phyloP scores from a whole-genome alignment of 108 stramenopile species.

The Cylindrotheca fusiformis region DNA sequence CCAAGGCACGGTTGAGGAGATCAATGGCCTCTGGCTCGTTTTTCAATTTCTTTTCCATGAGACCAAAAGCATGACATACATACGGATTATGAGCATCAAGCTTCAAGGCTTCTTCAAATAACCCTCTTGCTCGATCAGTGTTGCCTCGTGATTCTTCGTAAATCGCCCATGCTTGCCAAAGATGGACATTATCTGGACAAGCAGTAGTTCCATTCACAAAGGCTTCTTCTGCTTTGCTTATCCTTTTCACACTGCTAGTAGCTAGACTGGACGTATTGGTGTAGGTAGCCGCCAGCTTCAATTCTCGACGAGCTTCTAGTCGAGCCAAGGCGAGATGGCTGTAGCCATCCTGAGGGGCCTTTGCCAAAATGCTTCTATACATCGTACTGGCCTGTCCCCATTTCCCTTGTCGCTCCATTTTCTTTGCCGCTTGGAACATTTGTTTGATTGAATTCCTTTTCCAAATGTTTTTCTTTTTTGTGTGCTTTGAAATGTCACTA shows the following conservation, averaged over 20 bases:
- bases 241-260: not conserved
- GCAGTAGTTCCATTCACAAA: conserved; percentile 52
- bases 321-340: conserved; percentile 69
- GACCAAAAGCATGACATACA: conserved; percentile 77
- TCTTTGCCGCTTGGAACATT: conserved; percentile 52
- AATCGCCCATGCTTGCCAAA: conserved; percentile 82
- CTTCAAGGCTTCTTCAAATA: conserved; percentile 58
- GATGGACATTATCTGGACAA: conserved; percentile 65
- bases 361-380: conserved; percentile 45
- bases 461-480: not conserved
- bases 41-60: conserved; percentile 36
- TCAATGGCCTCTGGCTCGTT: conserved; percentile 31
- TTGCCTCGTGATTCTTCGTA: conserved; percentile 66
- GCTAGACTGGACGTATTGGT: not conserved
- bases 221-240: conserved; percentile 41
- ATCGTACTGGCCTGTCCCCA: conserved; percentile 47
- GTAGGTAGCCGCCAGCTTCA: not conserved
- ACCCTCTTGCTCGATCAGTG: conserved; percentile 38
- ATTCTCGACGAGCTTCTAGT: conserved; percentile 57
- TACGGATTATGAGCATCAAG: conserved; percentile 72
- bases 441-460: not conserved
- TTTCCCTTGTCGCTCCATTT: conserved; percentile 42
- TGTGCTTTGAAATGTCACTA: not conserved
- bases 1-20: conserved; percentile 56
- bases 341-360: conserved; percentile 63